Percentiles rank a stretch among this genome's conserved stretches.
phyloP scores from a whole-genome alignment of 106 monocot genomes.

The Vanilla planifolia region DNA sequence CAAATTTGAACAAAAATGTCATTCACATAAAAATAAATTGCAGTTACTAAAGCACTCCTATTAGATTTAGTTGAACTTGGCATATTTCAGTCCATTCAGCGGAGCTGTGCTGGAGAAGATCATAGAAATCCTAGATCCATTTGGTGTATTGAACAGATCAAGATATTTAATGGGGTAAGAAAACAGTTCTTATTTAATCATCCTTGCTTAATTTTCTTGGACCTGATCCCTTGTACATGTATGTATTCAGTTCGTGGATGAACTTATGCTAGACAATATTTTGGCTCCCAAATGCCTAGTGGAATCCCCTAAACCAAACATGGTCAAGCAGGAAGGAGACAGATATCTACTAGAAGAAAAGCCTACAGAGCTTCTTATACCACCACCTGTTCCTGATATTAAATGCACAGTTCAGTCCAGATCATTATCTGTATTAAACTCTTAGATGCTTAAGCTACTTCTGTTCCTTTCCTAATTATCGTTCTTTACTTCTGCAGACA shows the following conservation, averaged over 20 bases:
- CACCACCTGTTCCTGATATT: conserved; percentile 6
- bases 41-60: no score
- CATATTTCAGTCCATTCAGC: background rate
- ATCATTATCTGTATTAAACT: background rate
- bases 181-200: background rate
- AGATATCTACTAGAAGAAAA: background rate
- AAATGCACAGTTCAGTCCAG: conserved; percentile 5
- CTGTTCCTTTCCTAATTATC: background rate
- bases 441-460: background rate
- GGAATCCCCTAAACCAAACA: background rate
- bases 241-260: conserved; percentile 1
- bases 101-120: conserved; percentile 4
- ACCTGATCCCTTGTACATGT: background rate
- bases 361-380: background rate
- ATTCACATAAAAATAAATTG: no score
- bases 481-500: conserved; percentile 7
- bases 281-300: conserved; percentile 1
- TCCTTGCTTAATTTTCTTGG: background rate
- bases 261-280: conserved; percentile 6
- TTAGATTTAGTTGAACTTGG: no score
- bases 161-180: conserved; percentile 3
- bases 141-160: conserved; percentile 8
- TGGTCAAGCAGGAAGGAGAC: background rate
- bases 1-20: no score
- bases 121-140: background rate